Conservation (phyloP, 371 early-diverging fungal species). For the Rhizopus stolonifer region DNA sequence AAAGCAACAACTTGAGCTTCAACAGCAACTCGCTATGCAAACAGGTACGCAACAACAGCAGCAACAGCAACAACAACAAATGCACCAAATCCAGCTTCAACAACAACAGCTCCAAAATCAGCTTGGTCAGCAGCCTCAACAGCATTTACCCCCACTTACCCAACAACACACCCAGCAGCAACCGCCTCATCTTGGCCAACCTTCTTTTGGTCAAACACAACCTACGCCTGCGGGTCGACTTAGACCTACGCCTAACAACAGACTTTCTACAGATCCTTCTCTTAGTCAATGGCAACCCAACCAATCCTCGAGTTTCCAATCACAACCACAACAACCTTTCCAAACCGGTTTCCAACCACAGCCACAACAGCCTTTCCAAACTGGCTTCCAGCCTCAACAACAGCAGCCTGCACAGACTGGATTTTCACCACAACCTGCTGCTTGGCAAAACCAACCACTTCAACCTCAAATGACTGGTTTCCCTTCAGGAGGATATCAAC, state of each 20-base stretch:
- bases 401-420: constrained; percentile 7
- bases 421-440: constrained; percentile 10
- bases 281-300: constrained; percentile 35
- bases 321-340: background rate
- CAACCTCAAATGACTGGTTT: constrained; percentile 51
- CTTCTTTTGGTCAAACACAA: constrained; percentile 2
- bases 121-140: constrained; percentile 5
- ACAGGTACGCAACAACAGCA: constrained; percentile 25
- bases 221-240: constrained; percentile 16
- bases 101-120: constrained; percentile 17
- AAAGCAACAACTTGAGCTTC: constrained; percentile 24
- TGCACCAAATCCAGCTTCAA: constrained; percentile 7
- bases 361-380: constrained; percentile 1
- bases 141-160: constrained; percentile 14
- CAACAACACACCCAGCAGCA: constrained; percentile 17
- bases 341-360: constrained; percentile 11
- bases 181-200: constrained; percentile 12
- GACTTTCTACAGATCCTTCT: constrained; percentile 28
- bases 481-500: constrained; percentile 20
- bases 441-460: constrained; percentile 29
- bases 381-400: constrained; percentile 15
- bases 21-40: constrained; percentile 28
- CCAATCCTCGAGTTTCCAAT: background rate
- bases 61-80: constrained; percentile 7
- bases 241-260: constrained; percentile 28